These are phyloP conservation scores for Tricholoma sp. DNA, from an alignment of 768 basidiomycete genomes.

Conservation along the genomic window DNA sequence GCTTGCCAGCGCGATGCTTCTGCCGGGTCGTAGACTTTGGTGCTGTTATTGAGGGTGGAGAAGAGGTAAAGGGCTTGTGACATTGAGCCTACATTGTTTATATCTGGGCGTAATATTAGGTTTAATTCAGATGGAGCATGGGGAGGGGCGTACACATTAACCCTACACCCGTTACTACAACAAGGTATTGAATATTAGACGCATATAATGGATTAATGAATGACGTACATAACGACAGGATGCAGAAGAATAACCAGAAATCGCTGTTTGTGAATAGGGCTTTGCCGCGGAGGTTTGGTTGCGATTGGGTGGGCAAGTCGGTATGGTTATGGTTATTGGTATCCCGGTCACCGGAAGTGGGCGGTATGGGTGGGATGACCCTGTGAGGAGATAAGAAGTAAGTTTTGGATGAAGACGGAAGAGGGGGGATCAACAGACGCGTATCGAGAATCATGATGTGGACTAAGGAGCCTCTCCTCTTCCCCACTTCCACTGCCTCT, in stretches of 20 bases:
- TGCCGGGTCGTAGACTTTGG: conserved; percentile 56
- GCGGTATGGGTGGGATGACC: too few species aligned
- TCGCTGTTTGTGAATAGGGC: conserved; percentile 15
- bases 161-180: conserved; percentile 63
- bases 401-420: too few species aligned
- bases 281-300: conserved; percentile 6
- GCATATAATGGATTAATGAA: conserved; percentile 19
- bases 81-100: conserved; percentile 77
- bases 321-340: too few species aligned
- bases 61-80: conserved; percentile 59
- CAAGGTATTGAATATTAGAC: too few species aligned
- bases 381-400: too few species aligned
- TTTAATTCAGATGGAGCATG: too few species aligned
- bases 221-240: conserved; percentile 52
- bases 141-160: conserved; percentile 54
- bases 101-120: conserved; percentile 43
- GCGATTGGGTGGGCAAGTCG: too few species aligned
- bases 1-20: conserved; percentile 75
- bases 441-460: not conserved
- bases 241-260: conserved; percentile 34
- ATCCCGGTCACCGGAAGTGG: too few species aligned
- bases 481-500: not conserved
- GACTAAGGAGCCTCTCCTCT: not conserved
- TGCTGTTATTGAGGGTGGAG: conserved; percentile 19
- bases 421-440: too few species aligned